Evolutionary conservation across 352 stramenopile genomes (phyloP).

Genomic region (Saprolegnia diclina): DNA sequence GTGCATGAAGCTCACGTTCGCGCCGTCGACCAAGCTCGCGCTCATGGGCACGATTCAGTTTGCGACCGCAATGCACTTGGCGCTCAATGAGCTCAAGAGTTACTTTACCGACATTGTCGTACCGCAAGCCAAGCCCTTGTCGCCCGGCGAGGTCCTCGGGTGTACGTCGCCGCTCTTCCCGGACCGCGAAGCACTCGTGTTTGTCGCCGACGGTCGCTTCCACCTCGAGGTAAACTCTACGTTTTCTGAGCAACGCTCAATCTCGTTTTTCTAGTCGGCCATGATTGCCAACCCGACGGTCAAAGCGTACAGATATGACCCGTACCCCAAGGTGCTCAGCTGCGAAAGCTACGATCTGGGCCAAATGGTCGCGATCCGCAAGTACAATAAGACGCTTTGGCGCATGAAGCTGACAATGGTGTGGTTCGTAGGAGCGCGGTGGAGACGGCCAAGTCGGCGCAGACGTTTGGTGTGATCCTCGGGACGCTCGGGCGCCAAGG

Average conservation of each 20-base stretch:
- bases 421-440: constrained; percentile 47
- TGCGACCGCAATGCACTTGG: constrained; percentile 84
- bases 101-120: constrained; percentile 81
- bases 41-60: constrained; percentile 97
- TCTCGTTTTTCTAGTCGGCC: constrained; percentile 52
- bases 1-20: constrained; percentile 91
- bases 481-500: constrained; percentile 98
- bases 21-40: constrained; percentile 72
- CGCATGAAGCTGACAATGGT: constrained; percentile 1
- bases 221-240: constrained; percentile 91
- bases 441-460: constrained; percentile 61
- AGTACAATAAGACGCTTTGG: constrained; percentile 37
- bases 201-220: constrained; percentile 98
- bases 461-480: constrained; percentile 95
- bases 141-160: constrained; percentile 96
- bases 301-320: constrained; percentile 96
- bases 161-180: constrained; percentile 96
- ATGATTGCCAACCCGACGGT: constrained; percentile 99
- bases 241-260: background rate
- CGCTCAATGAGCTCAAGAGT: constrained; percentile 60
- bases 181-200: constrained; percentile 92
- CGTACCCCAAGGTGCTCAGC: constrained; percentile 97
- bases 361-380: constrained; percentile 93
- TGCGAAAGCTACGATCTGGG: constrained; percentile 95
- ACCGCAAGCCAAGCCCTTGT: constrained; percentile 97